Evolutionary conservation across 805 yeast species (phyloP), one percentile per base, ranked within the genome.

Genomic region (Schwanniomyces sp.): DNA sequence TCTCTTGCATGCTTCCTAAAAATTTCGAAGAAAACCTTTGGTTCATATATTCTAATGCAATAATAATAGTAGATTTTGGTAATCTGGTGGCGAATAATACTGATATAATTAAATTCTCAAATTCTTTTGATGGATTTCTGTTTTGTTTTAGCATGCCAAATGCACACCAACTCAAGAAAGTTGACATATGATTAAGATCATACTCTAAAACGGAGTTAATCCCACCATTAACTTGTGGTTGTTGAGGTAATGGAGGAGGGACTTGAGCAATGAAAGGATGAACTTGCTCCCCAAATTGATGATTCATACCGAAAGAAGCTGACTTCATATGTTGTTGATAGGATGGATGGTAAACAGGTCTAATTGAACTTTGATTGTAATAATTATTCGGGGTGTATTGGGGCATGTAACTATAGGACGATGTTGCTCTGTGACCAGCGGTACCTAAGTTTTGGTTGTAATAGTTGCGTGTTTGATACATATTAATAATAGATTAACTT

Each of bases 81-180:
- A 92, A 74, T 55, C 98, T 81, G 4, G 97, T 94, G 10, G 97
- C 95, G 47, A 84, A 78, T 50, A 92, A 72, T 2, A 92, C 91
- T 36, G 85, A 79, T 46, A 78, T 75, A 16, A 89, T 72, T 53
- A 82, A 82, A 50, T 73, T 71, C 56, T 78, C 81, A 64, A 88
- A 85, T 37, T 78, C 74, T 38, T 63, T 63, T 18, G 78, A 53
- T n/a, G 84, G 73, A 43, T 53, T 63, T 29, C 67, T 53, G 37
- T 57, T 64, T 58, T 82, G 82, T 54, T 80, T 81, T 60, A 86
- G 76, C 61, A 86, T 75, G 27, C 89, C 85, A 55, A 77, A 85
- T 11, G 88, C 76, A 64, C 89, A 80, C 76, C 91, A 82, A 43
- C 90, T 76, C 42, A 90, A 73, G 58, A 89, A 94, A 49, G 85